Conservation (phyloP, 2,329 filamentous ascomycete species). For the Anthostomella pinea region DNA sequence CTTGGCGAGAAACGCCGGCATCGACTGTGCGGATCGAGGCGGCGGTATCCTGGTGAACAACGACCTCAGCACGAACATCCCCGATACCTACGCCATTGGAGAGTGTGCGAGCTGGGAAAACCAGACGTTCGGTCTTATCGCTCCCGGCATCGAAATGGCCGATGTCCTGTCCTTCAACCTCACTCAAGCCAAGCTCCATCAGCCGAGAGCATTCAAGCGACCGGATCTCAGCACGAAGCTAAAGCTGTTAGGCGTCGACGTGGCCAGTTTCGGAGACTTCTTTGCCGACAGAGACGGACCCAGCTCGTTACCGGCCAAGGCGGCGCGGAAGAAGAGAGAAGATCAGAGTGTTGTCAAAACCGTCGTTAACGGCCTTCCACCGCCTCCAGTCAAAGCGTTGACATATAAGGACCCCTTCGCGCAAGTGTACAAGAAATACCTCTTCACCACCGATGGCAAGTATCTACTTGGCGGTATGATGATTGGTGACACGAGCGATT, state of each 20-base stretch:
- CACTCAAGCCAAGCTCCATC: slow-evolving; percentile 73
- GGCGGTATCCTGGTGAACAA: slow-evolving; percentile 73
- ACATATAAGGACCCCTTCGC: slow-evolving; percentile 88
- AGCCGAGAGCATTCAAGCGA: slow-evolving; percentile 68
- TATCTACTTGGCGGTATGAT: slow-evolving; percentile 95
- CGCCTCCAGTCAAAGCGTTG: slow-evolving; percentile 71
- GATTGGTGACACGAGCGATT: slow-evolving; percentile 90
- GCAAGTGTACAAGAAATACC: slow-evolving; percentile 88
- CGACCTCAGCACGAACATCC: slow-evolving; percentile 65
- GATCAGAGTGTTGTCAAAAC: slow-evolving; percentile 40
- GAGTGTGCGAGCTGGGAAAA: slow-evolving; percentile 89
- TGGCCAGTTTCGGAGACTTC: slow-evolving; percentile 91
- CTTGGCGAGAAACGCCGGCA: slow-evolving; percentile 65
- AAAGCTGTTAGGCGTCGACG: slow-evolving; percentile 85
- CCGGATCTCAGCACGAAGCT: slow-evolving; percentile 90
- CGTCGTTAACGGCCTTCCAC: slow-evolving; percentile 52
- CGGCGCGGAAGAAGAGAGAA: slow-evolving; percentile 40
- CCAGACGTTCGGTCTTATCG: slow-evolving; percentile 85
- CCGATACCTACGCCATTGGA: slow-evolving; percentile 80
- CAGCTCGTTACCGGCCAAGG: slow-evolving; percentile 64
- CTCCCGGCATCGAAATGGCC: slow-evolving; percentile 88
- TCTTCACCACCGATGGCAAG: slow-evolving; percentile 87
- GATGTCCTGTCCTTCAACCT: slow-evolving; percentile 89
- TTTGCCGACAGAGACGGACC: slow-evolving; percentile 86
- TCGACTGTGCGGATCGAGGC: slow-evolving; percentile 68